Evolutionary conservation across 345 rosid species (phyloP).

Genomic region (Gynandropsis gynandra): DNA sequence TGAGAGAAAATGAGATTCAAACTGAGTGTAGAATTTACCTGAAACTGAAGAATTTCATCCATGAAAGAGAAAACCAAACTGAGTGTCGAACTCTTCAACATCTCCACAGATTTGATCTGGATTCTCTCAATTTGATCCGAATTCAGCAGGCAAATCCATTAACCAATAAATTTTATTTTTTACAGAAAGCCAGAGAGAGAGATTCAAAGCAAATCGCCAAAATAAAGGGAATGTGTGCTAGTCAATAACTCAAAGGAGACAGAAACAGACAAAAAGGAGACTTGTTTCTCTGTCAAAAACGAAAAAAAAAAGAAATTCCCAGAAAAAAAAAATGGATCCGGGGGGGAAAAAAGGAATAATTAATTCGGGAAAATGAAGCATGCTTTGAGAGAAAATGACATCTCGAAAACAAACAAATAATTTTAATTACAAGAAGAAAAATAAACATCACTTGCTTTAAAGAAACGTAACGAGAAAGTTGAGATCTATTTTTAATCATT

Average conservation of each 20-base stretch:
- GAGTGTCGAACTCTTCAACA: slow-evolving; percentile 10
- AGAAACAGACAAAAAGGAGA: slow-evolving; percentile 29
- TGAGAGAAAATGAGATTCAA: slow-evolving; percentile 12
- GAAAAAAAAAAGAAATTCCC: slow-evolving; percentile 10
- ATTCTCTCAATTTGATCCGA: slow-evolving; percentile 20
- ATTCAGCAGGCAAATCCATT: slow-evolving; percentile 14
- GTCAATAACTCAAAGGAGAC: slow-evolving; percentile 16
- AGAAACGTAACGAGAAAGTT: too few species aligned
- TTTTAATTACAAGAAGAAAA: slow-evolving; percentile 46
- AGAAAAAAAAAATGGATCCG: slow-evolving; percentile 13
- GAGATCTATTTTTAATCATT: too few species aligned
- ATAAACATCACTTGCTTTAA: slow-evolving; percentile 4
- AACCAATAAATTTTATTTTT: neutral
- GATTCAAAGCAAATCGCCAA: slow-evolving; percentile 22
- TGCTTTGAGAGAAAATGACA: too few species aligned
- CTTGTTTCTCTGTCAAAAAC: slow-evolving; percentile 26
- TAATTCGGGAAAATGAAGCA: too few species aligned
- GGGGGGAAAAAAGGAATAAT: too few species aligned
- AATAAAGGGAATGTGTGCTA: slow-evolving; percentile 17
- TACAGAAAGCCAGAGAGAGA: slow-evolving; percentile 3
- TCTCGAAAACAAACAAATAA: too few species aligned
- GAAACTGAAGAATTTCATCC: slow-evolving; percentile 3
- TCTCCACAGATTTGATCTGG: neutral
- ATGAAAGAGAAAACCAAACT: slow-evolving; percentile 7
- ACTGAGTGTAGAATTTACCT: slow-evolving; percentile 12